Evolutionary conservation across 768 basidiomycete species (phyloP).

Genomic region (Lentinula sp.): DNA sequence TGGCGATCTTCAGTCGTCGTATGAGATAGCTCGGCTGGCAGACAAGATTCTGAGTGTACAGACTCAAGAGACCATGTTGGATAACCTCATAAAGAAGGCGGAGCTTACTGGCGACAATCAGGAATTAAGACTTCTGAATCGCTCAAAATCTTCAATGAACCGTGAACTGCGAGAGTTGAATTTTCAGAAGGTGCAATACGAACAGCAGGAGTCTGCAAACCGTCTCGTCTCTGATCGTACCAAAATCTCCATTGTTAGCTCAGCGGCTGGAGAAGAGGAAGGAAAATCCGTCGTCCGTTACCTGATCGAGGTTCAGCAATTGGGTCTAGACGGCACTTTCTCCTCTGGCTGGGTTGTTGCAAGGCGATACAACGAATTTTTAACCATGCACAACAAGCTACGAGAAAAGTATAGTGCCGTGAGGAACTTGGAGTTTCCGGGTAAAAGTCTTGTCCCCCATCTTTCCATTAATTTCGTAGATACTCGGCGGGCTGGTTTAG

Average conservation of each 20-base stretch:
- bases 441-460: constrained; percentile 87
- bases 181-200: constrained; percentile 91
- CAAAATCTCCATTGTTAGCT: constrained; percentile 77
- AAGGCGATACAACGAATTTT: constrained; percentile 92
- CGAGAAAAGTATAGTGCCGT: constrained; percentile 68
- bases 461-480: constrained; percentile 88
- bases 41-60: constrained; percentile 73
- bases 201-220: constrained; percentile 91
- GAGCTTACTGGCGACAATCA: constrained; percentile 88
- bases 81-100: constrained; percentile 88
- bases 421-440: constrained; percentile 80
- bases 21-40: constrained; percentile 76
- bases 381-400: constrained; percentile 80
- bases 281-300: constrained; percentile 92
- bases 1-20: constrained; percentile 83
- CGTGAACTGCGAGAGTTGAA: constrained; percentile 78
- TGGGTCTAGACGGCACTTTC: constrained; percentile 72
- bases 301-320: constrained; percentile 86
- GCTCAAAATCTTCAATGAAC: constrained; percentile 75
- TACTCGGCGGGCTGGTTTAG: constrained; percentile 66
- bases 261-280: constrained; percentile 74
- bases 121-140: constrained; percentile 77
- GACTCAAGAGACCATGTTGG: constrained; percentile 77
- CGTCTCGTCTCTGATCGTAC: constrained; percentile 81
- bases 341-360: constrained; percentile 91